Evolutionary conservation across 345 rosid species (phyloP), one percentile per base, ranked within the genome.

Genomic region (Pelargonium nanum): DNA sequence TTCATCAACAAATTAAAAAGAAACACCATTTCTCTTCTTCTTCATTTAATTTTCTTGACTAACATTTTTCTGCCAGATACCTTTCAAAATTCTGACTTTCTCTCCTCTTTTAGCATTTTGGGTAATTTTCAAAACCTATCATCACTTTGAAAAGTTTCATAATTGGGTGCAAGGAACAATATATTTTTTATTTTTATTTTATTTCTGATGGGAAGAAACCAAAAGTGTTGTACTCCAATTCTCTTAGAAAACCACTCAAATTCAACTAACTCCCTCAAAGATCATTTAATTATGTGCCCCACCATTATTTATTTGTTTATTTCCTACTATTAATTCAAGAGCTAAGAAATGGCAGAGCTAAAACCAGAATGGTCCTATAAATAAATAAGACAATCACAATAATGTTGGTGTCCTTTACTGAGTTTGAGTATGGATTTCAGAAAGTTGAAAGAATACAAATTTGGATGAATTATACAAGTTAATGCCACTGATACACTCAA

Each of bases 341-440:
- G 44, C 24, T 20, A 22, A 52, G 48, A 6, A 65, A 26, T 34
- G 23, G 66, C 22, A 45, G 1, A 17, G 52, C 52, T 45, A 45
- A 45, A 45, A 45, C 52, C 52, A 45, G n/a, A 45, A 45, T 45
- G n/a, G 2, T 9, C 10, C 15, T 45, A 9, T 45, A 45, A 51
- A 72, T n/a, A 45, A 4, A 45, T 45, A 17, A 17, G 74, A 59
- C 74, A 74, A 63, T 22, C 7, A 50, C 60, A 70, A 70, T 67
- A 66, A 56, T 65, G 71, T 40, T 12, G 58, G 54, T 65, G 73
- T 65, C 65, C 61, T 74, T 50, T 53, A 44, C 19, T 32, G 53
- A 15, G 22, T 59, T 32, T 52, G 34, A 1, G 12, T 16, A 22
- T 50, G 12, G 19, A 61, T 65, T 30, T 65, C 45, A 24, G 64